Percentiles rank a stretch among this genome's conserved stretches.
Conservation (phyloP, 2,329 filamentous ascomycete species). For the Lecanicillium sp. region DNA sequence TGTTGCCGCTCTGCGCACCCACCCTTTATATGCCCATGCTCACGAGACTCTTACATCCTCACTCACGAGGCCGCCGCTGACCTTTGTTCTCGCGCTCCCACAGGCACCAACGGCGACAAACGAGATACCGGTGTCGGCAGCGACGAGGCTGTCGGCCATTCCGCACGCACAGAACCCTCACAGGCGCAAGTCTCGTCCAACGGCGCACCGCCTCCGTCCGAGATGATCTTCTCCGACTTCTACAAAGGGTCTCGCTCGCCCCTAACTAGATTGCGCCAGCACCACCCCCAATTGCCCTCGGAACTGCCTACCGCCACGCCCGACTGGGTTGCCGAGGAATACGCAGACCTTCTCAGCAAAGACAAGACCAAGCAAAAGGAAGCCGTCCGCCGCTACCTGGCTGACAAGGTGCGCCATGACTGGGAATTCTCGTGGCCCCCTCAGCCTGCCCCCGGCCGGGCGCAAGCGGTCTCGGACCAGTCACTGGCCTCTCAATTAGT, state of each 20-base stretch:
- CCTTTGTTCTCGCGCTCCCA: too few species aligned
- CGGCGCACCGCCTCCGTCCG: neutral
- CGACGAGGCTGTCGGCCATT: too few species aligned
- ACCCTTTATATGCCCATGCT: too few species aligned
- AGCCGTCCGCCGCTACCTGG: constrained; percentile 49
- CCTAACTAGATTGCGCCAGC: constrained; percentile 41
- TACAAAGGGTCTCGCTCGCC: constrained; percentile 49
- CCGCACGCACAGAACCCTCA: neutral
- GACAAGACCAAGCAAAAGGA: constrained; percentile 58
- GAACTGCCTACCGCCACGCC: constrained; percentile 20
- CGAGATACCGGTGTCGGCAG: too few species aligned
- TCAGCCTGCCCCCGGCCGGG: constrained; percentile 7
- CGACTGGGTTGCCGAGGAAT: constrained; percentile 40
- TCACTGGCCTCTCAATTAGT: neutral
- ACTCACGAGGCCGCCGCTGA: too few species aligned
- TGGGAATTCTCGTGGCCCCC: constrained; percentile 54
- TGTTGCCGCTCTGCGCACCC: too few species aligned
- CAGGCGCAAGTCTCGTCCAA: too few species aligned
- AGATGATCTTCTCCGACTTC: constrained; percentile 52
- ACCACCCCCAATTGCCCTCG: constrained; percentile 20
- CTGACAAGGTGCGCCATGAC: constrained; percentile 47
- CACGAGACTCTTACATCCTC: too few species aligned
- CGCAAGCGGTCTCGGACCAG: neutral
- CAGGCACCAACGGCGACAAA: too few species aligned
- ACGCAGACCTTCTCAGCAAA: constrained; percentile 52